Evolutionary conservation across 164 flowering plant species (phyloP).

Genomic region (Umbellularia californica): DNA sequence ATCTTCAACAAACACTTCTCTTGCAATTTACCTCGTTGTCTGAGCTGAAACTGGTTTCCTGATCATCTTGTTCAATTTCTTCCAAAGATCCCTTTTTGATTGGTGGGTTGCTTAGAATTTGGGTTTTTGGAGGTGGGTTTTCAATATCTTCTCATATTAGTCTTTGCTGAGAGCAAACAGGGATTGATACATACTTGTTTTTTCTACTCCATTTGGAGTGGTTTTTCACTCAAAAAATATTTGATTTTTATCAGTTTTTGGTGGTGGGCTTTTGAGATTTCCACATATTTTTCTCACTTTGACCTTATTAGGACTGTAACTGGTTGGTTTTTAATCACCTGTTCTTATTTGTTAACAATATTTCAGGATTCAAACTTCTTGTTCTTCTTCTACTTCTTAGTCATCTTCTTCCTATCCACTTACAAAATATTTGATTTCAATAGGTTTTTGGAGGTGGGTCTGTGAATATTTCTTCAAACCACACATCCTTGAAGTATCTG

Average conservation of each 20-base stretch:
- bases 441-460: slow-evolving; percentile 6
- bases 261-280: background rate
- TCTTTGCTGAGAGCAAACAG: background rate
- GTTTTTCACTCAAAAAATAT: background rate
- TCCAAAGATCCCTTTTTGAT: background rate
- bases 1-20: background rate
- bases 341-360: background rate
- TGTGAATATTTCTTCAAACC: background rate
- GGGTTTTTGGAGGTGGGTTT: background rate
- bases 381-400: background rate
- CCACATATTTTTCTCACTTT: background rate
- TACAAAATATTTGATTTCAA: background rate
- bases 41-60: background rate
- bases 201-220: background rate
- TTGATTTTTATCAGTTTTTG: background rate
- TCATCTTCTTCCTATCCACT: background rate
- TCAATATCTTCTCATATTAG: background rate
- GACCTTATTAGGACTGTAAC: background rate
- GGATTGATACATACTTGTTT: background rate
- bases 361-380: background rate
- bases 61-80: background rate
- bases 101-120: background rate
- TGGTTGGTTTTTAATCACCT: background rate
- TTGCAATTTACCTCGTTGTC: background rate
- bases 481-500: background rate